phyloP scores from a whole-genome alignment of 345 rosid species.

The Populus nigra region DNA sequence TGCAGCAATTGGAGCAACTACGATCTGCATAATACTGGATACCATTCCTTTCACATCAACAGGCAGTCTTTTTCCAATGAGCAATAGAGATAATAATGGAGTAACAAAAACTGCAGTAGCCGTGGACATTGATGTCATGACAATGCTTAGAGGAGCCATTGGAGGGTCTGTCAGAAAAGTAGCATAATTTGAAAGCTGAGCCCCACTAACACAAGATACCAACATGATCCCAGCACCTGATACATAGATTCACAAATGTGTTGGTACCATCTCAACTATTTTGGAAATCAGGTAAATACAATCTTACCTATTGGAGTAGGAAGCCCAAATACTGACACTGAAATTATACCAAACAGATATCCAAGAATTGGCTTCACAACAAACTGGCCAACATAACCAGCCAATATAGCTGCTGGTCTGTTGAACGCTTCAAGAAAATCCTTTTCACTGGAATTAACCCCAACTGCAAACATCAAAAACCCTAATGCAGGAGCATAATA shows the following conservation, averaged over 20 bases:
- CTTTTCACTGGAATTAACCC: conserved; percentile 80
- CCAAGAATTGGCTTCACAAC: conserved; percentile 85
- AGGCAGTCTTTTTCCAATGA: conserved; percentile 82
- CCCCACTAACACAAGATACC: conserved; percentile 95
- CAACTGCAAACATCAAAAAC: conserved; percentile 97
- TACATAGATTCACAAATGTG: conserved; percentile 13
- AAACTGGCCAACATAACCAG: conserved; percentile 81
- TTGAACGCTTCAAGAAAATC: conserved; percentile 87
- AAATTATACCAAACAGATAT: conserved; percentile 64
- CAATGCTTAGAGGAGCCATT: conserved; percentile 86
- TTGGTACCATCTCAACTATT: conserved; percentile 5
- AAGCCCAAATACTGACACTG: conserved; percentile 65
- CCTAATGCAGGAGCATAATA: conserved; percentile 95
- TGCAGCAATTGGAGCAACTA: conserved; percentile 70
- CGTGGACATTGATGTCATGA: conserved; percentile 89
- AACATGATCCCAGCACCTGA: conserved; percentile 93
- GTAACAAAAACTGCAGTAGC: conserved; percentile 82
- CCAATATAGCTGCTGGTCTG: conserved; percentile 67
- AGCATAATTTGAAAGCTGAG: conserved; percentile 92
- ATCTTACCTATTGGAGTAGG: conserved; percentile 73
- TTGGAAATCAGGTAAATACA: conserved; percentile 10
- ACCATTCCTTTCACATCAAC: conserved; percentile 95
- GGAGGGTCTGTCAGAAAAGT: conserved; percentile 80
- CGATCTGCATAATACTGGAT: conserved; percentile 85
- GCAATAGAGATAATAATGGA: conserved; percentile 75